These are phyloP conservation scores for Alternaria longipes DNA, from an alignment of 2,329 filamentous ascomycete genomes.

Conservation along the genomic window DNA sequence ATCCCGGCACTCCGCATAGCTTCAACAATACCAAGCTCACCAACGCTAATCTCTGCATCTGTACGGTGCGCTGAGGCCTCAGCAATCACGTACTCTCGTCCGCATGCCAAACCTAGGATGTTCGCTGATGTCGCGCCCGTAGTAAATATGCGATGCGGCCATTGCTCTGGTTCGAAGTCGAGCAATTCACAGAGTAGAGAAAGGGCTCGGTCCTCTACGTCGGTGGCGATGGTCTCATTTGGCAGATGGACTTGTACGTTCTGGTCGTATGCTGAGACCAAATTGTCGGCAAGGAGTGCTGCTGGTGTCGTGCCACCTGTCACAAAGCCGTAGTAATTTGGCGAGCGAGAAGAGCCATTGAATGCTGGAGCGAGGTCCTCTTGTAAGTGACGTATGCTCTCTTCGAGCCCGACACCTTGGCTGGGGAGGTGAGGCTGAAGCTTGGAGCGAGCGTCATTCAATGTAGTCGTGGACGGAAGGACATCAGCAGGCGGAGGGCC, in stretches of 20 bases:
- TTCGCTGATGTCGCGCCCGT: constrained; percentile 76
- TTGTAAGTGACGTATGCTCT: constrained; percentile 55
- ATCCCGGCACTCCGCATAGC: constrained; percentile 73
- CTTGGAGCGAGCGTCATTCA: constrained; percentile 44
- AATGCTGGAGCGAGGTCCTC: constrained; percentile 65
- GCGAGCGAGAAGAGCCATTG: constrained; percentile 67
- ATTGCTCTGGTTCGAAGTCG: constrained; percentile 62
- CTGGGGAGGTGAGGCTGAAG: constrained; percentile 52
- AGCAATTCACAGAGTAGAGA: constrained; percentile 74
- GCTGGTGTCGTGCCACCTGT: constrained; percentile 83
- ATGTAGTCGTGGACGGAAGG: constrained; percentile 43
- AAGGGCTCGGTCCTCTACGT: constrained; percentile 78
- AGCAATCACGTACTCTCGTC: constrained; percentile 71
- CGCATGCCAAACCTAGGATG: constrained; percentile 72
- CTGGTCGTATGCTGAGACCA: constrained; percentile 84
- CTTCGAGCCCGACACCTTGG: constrained; percentile 55
- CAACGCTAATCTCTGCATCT: constrained; percentile 58
- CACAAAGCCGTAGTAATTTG: constrained; percentile 81
- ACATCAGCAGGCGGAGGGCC: constrained; percentile 35
- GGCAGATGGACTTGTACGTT: constrained; percentile 86
- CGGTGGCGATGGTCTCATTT: constrained; percentile 76
- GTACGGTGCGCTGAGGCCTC: constrained; percentile 54
- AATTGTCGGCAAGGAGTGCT: constrained; percentile 81
- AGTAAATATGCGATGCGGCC: constrained; percentile 81
- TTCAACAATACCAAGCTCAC: constrained; percentile 73